phyloP scores from a whole-genome alignment of 75 land plant genomes.

The Selaginella tamariscina region DNA sequence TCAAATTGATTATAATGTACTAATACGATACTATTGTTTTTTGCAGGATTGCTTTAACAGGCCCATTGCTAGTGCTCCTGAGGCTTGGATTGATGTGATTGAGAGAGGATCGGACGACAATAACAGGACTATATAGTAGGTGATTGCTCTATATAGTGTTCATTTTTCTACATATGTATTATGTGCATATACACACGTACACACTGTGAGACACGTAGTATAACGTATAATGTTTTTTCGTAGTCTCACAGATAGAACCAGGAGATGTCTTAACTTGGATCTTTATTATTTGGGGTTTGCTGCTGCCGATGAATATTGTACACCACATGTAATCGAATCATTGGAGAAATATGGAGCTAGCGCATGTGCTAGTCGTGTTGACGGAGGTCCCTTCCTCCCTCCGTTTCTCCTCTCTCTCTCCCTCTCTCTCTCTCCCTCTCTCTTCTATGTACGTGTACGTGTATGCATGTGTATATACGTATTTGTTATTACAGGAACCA shows the following conservation, averaged over 20 bases:
- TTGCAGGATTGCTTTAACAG: slow-evolving; percentile 83
- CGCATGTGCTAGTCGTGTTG: slow-evolving; percentile 77
- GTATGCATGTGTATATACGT: background rate
- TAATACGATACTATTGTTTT: slow-evolving; percentile 1
- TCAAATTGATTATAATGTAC: too few species aligned
- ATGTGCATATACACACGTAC: too few species aligned
- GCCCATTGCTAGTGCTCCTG: slow-evolving; percentile 88
- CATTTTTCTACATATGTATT: too few species aligned
- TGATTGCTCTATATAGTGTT: slow-evolving; percentile 6
- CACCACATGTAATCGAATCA: slow-evolving; percentile 77
- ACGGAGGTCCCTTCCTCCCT: slow-evolving; percentile 47
- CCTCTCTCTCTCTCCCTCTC: background rate
- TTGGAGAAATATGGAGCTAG: slow-evolving; percentile 62
- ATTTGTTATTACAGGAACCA: slow-evolving; percentile 33
- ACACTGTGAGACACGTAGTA: too few species aligned
- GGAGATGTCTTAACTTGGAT: slow-evolving; percentile 74
- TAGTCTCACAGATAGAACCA: slow-evolving; percentile 59
- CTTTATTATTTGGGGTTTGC: slow-evolving; percentile 98
- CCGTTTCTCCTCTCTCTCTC: slow-evolving; percentile 5
- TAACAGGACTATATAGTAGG: slow-evolving; percentile 76
- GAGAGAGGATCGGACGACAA: slow-evolving; percentile 71
- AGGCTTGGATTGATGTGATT: slow-evolving; percentile 86
- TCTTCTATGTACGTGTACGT: background rate
- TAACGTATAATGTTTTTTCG: slow-evolving; percentile 17
- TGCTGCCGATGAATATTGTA: slow-evolving; percentile 90